A percentile compares a stretch with the other conserved stretches of the same genome.
phyloP scores from a whole-genome alignment of 768 basidiomycete species.

The Amanita polypyramis region DNA sequence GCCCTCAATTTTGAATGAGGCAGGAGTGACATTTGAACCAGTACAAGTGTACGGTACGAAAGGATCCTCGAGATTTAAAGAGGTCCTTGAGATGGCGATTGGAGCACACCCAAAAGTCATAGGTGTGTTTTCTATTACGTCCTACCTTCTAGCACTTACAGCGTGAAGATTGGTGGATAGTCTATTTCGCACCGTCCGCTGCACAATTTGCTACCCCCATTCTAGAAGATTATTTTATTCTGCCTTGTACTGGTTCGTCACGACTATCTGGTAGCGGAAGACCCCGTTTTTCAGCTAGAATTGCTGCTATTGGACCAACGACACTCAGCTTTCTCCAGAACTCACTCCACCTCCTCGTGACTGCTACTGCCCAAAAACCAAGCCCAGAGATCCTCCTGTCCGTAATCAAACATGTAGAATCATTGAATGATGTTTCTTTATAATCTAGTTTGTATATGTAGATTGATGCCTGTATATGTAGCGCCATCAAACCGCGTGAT shows the following conservation, averaged over 20 bases:
- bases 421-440: neutral
- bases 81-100: conserved; percentile 23
- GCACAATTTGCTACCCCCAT: conserved; percentile 46
- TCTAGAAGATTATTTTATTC: conserved; percentile 32
- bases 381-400: conserved; percentile 38
- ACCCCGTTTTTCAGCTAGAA: conserved; percentile 14
- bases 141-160: neutral
- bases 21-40: conserved; percentile 31
- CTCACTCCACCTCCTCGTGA: conserved; percentile 35
- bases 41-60: conserved; percentile 67
- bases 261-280: neutral
- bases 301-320: conserved; percentile 65
- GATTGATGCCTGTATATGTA: no score
- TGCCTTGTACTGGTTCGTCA: conserved; percentile 15
- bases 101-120: neutral
- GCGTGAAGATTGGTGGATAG: conserved; percentile 47
- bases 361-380: conserved; percentile 46
- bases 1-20: conserved; percentile 33
- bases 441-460: no score
- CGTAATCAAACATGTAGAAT: conserved; percentile 14
- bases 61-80: conserved; percentile 40
- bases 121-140: neutral
- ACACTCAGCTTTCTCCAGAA: conserved; percentile 43
- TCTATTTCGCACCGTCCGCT: conserved; percentile 68
- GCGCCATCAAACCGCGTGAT: no score